Conservation (phyloP, 2,329 filamentous ascomycete species). For the Trichoderma oligosporum region DNA sequence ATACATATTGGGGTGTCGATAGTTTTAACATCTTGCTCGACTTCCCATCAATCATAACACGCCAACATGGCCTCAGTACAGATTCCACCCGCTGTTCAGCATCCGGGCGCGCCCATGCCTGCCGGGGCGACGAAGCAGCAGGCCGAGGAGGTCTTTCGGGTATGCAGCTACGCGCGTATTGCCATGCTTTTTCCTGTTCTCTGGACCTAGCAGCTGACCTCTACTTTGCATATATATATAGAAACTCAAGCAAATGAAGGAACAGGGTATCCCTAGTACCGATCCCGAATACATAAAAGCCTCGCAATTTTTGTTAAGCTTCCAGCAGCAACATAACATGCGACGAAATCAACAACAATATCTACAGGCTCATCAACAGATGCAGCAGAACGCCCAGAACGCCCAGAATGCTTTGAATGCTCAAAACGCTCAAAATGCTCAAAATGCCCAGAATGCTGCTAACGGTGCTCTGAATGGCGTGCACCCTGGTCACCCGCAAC, state of each 20-base stretch:
- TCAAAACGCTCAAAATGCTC: no score
- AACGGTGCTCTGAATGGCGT: slow-evolving; percentile 55
- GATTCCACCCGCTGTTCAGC: slow-evolving; percentile 63
- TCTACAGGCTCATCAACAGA: slow-evolving; percentile 38
- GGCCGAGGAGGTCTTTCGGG: slow-evolving; percentile 68
- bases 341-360: slow-evolving; percentile 46
- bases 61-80: slow-evolving; percentile 77
- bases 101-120: slow-evolving; percentile 60
- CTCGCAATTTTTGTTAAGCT: slow-evolving; percentile 67
- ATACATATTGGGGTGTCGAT: slow-evolving; percentile 26
- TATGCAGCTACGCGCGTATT: slow-evolving; percentile 39
- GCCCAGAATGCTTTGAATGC: slow-evolving; percentile 46
- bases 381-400: slow-evolving; percentile 42
- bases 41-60: slow-evolving; percentile 24
- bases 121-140: slow-evolving; percentile 70
- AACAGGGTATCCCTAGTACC: slow-evolving; percentile 70
- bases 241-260: slow-evolving; percentile 89
- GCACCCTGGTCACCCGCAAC: slow-evolving; percentile 40
- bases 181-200: background rate
- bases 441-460: slow-evolving; percentile 42
- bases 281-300: slow-evolving; percentile 87
- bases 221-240: slow-evolving; percentile 40
- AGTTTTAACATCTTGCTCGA: slow-evolving; percentile 20
- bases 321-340: slow-evolving; percentile 64
- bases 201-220: background rate